These are phyloP conservation scores for Avena sativa DNA, from an alignment of 176 grass and related monocot species.

Conservation along the genomic window DNA sequence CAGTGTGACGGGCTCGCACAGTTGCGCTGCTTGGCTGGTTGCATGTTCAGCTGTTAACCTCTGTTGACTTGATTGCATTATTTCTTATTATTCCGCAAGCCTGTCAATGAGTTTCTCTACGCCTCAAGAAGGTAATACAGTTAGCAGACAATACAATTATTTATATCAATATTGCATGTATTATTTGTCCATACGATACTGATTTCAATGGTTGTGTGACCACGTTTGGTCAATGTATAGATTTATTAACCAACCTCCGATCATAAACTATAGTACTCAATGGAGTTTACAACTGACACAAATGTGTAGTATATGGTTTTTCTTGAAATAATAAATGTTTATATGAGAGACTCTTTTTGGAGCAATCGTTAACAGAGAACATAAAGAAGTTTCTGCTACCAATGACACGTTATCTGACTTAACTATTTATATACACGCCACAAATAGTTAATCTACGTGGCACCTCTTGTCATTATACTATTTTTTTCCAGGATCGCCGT, in stretches of 20 bases:
- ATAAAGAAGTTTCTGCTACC: background rate
- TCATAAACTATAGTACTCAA: slow-evolving; percentile 7
- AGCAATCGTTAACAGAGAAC: background rate
- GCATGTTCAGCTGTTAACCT: background rate
- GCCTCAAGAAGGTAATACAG: slow-evolving; percentile 13
- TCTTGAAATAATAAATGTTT: too few relatives aligned
- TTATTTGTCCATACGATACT: slow-evolving; percentile 31
- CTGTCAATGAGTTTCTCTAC: background rate
- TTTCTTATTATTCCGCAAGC: slow-evolving; percentile 1
- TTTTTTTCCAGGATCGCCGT: background rate
- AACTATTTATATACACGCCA: background rate
- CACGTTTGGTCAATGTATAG: slow-evolving; percentile 7
- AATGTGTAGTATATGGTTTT: background rate
- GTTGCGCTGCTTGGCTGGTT: slow-evolving; percentile 3
- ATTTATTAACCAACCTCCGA: slow-evolving; percentile 21
- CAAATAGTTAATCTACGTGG: background rate
- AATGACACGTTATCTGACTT: background rate
- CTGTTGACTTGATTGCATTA: slow-evolving; percentile 22
- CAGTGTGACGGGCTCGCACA: slow-evolving; percentile 4
- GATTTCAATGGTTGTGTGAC: slow-evolving; percentile 12
- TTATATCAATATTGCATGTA: background rate
- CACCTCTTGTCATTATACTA: background rate
- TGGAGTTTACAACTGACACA: background rate
- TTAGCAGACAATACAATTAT: slow-evolving; percentile 2
- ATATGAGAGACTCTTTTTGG: background rate